Evolutionary conservation across 345 rosid species (phyloP).

Genomic region (Erysimum cheiranthoides): DNA sequence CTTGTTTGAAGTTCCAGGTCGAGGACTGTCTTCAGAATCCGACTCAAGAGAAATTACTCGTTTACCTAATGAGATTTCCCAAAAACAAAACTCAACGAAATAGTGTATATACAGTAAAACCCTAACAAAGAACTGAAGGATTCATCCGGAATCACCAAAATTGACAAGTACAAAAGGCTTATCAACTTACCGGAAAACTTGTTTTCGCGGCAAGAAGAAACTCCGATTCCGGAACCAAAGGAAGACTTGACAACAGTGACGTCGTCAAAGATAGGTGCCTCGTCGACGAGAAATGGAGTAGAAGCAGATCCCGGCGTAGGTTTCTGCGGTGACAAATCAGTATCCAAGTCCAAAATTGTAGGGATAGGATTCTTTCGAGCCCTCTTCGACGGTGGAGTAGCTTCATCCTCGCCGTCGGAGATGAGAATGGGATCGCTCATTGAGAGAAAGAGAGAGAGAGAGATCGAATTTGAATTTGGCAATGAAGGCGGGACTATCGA

Average conservation of each 20-base stretch:
- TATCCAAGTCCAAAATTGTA: constrained; percentile 13
- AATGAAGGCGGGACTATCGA: constrained; percentile 19
- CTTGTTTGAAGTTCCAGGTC: constrained; percentile 40
- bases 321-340: constrained; percentile 38
- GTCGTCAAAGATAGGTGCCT: constrained; percentile 56
- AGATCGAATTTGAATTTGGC: background rate
- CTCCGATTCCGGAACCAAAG: constrained; percentile 39
- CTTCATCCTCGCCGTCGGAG: constrained; percentile 36
- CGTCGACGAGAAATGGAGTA: constrained; percentile 58
- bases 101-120: background rate
- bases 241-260: constrained; percentile 49
- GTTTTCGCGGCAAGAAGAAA: constrained; percentile 31
- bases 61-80: constrained; percentile 47
- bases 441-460: background rate
- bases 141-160: background rate
- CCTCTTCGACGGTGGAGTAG: constrained; percentile 35
- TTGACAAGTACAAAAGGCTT: background rate
- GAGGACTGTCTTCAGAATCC: constrained; percentile 59
- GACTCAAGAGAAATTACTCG: constrained; percentile 68
- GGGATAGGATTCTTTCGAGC: constrained; percentile 9
- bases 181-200: constrained; percentile 48
- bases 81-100: background rate
- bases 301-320: constrained; percentile 39
- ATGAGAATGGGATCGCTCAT: constrained; percentile 39
- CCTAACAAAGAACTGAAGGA: constrained; percentile 19